Conservation (phyloP, 1,139 yeast species). For the Nakaseomyces uthaithaninus region DNA sequence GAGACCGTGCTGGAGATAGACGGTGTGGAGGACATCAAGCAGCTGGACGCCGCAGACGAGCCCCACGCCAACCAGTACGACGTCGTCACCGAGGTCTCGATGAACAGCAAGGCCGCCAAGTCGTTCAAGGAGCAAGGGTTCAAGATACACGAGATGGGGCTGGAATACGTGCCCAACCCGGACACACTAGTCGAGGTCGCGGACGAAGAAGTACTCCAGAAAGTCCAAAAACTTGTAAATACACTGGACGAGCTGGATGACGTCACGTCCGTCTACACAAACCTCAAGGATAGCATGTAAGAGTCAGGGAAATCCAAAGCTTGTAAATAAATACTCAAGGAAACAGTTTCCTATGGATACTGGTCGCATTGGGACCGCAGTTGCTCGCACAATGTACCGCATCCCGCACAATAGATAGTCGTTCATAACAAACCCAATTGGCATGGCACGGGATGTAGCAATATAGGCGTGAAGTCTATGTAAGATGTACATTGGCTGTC, state of each 20-base stretch:
- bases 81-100: constrained; percentile 52
- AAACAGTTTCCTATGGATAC: too few species aligned
- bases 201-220: constrained; percentile 44
- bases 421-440: too few species aligned
- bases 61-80: constrained; percentile 25
- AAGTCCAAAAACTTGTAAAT: constrained; percentile 46
- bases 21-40: constrained; percentile 82
- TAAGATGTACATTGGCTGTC: too few species aligned
- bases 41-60: constrained; percentile 38
- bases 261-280: constrained; percentile 38
- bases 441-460: too few species aligned
- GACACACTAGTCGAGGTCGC: constrained; percentile 53
- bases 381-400: too few species aligned
- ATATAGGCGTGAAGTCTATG: too few species aligned
- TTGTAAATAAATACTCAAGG: not conserved
- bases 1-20: constrained; percentile 62
- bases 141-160: constrained; percentile 60
- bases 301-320: too few species aligned
- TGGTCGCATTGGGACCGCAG: too few species aligned
- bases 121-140: constrained; percentile 47
- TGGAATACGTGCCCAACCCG: constrained; percentile 55
- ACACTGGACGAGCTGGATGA: constrained; percentile 51
- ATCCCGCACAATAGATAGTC: too few species aligned
- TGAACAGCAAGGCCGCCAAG: constrained; percentile 54
- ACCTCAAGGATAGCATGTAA: constrained; percentile 77